Evolutionary conservation across 2,329 filamentous ascomycete genomes (phyloP).

Genomic region (Phoma sp.): DNA sequence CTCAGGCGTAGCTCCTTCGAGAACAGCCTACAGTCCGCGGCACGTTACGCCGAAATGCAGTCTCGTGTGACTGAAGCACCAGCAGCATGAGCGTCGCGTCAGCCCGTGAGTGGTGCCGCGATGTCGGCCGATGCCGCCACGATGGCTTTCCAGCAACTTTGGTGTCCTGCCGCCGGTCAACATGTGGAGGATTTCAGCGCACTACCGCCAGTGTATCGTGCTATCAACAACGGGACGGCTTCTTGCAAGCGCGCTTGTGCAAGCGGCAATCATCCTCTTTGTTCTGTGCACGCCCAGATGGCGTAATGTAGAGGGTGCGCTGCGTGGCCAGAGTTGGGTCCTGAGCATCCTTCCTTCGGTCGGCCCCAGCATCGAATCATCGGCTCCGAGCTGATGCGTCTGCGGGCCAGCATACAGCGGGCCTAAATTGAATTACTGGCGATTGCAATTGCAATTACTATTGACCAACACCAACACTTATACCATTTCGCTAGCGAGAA

Average conservation of each 20-base stretch:
- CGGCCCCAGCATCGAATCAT: conserved; percentile 7
- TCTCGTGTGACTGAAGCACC: conserved; percentile 7
- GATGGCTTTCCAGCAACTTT: not conserved
- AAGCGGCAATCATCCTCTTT: not conserved
- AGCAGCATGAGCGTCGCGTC: conserved; percentile 11
- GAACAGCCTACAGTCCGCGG: conserved; percentile 10
- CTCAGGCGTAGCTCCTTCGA: conserved; percentile 11
- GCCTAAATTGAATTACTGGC: not conserved
- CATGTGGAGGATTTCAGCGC: not conserved
- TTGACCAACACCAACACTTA: not conserved
- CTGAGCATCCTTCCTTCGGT: conserved; percentile 19
- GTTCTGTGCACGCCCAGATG: conserved; percentile 1
- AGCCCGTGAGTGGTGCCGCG: conserved; percentile 2
- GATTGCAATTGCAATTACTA: conserved; percentile 2
- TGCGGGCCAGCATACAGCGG: conserved; percentile 4
- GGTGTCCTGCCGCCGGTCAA: not conserved
- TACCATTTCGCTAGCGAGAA: conserved; percentile 3
- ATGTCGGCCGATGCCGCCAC: conserved; percentile 6
- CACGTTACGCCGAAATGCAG: conserved; percentile 10
- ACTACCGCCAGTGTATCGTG: not conserved
- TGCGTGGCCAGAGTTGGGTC: conserved; percentile 1
- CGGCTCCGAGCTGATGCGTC: conserved; percentile 28
- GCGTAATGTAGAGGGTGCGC: conserved; percentile 4
- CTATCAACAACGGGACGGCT: not conserved
- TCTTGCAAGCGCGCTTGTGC: too few species aligned